Percentiles rank a stretch among this genome's conserved stretches.
Conservation (phyloP, 1,139 yeast genomes). For the Pichia sp. region DNA sequence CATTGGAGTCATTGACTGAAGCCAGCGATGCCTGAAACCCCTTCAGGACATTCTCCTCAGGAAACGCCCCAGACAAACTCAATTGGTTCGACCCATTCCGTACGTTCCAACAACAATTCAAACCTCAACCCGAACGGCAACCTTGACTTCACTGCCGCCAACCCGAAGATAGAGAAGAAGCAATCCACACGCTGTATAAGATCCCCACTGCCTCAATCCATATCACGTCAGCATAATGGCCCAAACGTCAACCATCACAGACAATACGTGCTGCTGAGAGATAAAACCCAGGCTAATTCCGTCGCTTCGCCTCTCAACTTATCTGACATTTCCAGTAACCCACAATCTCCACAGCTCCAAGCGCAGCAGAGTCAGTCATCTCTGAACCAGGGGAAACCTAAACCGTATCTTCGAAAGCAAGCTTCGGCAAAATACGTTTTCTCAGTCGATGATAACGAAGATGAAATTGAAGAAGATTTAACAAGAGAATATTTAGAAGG, state of each 20-base stretch:
- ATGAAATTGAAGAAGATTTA: slow-evolving; percentile 53
- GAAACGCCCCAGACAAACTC: neutral
- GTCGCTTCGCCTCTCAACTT: slow-evolving; percentile 7
- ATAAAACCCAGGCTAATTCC: slow-evolving; percentile 18
- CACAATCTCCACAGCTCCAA: slow-evolving; percentile 17
- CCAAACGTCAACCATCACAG: slow-evolving; percentile 29
- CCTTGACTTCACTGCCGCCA: neutral
- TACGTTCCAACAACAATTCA: neutral
- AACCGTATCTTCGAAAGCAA: slow-evolving; percentile 27
- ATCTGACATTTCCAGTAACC: slow-evolving; percentile 2
- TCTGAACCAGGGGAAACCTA: slow-evolving; percentile 21
- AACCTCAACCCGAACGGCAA: neutral
- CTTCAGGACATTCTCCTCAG: neutral
- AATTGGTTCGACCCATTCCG: slow-evolving; percentile 3
- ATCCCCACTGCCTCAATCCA: slow-evolving; percentile 25
- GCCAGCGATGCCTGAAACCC: neutral
- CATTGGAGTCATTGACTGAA: too few species aligned
- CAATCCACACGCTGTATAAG: slow-evolving; percentile 23
- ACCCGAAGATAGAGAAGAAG: slow-evolving; percentile 11
- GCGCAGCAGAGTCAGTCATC: slow-evolving; percentile 11
- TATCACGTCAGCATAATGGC: slow-evolving; percentile 22
- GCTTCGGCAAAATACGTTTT: slow-evolving; percentile 40
- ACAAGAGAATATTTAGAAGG: slow-evolving; percentile 70
- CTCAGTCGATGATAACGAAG: slow-evolving; percentile 75
- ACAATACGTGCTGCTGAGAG: slow-evolving; percentile 32